Evolutionary conservation across 495 filamentous ascomycete species (phyloP), one percentile per base, ranked within the genome.

Genomic region (Aspergillus ellipticus): DNA sequence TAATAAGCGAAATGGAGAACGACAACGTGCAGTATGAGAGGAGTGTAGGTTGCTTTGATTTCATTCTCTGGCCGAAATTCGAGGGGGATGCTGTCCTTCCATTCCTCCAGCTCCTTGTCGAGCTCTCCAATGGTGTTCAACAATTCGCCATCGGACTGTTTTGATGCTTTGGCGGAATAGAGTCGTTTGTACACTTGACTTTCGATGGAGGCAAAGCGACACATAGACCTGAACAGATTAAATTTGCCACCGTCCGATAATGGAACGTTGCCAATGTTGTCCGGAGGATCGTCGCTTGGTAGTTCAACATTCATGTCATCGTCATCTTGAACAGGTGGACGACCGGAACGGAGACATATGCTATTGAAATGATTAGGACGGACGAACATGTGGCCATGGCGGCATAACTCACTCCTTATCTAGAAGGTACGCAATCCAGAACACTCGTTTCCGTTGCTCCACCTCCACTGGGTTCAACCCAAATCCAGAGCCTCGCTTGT

Each of bases 261-360:
- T 10, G 92, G 90, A 49, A 98, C 92, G 62, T 96, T 95, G 42
- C 94, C 94, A 59, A 96, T 88, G 53, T 92, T 91, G 64, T 98
- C 94, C 6, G 79, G 80, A 0, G 94, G 95, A 59, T 97, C 87
- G 56, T 92, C 90, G 53, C 89, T 92, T 16, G 94, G 94, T 49
- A 97, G 79, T 37, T 97, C 92, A 24, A 97, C 94, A 66, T 96
- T 97, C 88, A 96, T 95, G 66, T 98, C 94, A 70, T 97, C 91
- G 63, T 97, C 94, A 65, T 97, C 93, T 66, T 97, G 95, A 13
- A 90, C 89, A 16, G 92, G 93, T 21, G 94, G 94, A 51, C 94
- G 84, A 29, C 94, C 94, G 16, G 91, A 94, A 28, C 94, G 85
- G 26, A 98, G 82, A 68, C 92, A 96, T 56, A 97, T 84, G 64